Percentiles rank a stretch among this genome's conserved stretches.
These are phyloP conservation scores for Endocalyx cinctus DNA, from an alignment of 2,329 filamentous ascomycete species.

Conservation along the genomic window DNA sequence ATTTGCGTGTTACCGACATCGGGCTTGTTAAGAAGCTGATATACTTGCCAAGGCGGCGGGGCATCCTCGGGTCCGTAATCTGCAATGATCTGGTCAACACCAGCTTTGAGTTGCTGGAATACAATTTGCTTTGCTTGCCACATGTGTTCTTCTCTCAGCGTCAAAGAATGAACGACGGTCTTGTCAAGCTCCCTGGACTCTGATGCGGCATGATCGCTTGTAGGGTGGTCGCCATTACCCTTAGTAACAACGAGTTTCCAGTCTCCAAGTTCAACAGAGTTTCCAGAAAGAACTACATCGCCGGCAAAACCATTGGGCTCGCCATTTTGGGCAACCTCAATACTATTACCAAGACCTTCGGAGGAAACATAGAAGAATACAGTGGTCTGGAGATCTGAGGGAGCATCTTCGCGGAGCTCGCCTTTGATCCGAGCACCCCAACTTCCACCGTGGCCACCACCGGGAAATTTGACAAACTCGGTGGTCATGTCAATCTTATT, in stretches of 20 bases:
- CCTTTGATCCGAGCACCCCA: constrained; percentile 91
- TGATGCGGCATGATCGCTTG: constrained; percentile 62
- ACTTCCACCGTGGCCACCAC: constrained; percentile 78
- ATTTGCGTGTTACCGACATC: constrained; percentile 76
- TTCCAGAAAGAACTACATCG: constrained; percentile 67
- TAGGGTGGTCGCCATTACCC: constrained; percentile 58
- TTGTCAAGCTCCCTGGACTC: constrained; percentile 67
- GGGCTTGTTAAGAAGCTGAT: constrained; percentile 68
- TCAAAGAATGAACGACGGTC: constrained; percentile 70
- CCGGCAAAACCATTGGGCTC: constrained; percentile 44
- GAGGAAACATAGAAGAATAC: constrained; percentile 78
- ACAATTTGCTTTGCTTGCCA: constrained; percentile 76
- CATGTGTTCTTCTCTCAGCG: constrained; percentile 61
- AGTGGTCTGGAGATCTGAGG: constrained; percentile 65
- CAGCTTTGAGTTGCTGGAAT: constrained; percentile 49
- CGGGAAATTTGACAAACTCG: constrained; percentile 88
- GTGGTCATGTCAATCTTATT: constrained; percentile 90
- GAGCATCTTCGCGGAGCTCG: constrained; percentile 64
- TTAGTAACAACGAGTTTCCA: constrained; percentile 76
- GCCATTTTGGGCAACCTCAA: constrained; percentile 55
- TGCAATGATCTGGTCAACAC: constrained; percentile 45
- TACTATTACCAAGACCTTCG: constrained; percentile 63
- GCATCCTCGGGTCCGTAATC: constrained; percentile 54
- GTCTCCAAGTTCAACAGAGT: constrained; percentile 66
- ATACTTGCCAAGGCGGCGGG: constrained; percentile 80